Evolutionary conservation across 2,329 filamentous ascomycete species (phyloP).

Genomic region (Penicillium glabrum): DNA sequence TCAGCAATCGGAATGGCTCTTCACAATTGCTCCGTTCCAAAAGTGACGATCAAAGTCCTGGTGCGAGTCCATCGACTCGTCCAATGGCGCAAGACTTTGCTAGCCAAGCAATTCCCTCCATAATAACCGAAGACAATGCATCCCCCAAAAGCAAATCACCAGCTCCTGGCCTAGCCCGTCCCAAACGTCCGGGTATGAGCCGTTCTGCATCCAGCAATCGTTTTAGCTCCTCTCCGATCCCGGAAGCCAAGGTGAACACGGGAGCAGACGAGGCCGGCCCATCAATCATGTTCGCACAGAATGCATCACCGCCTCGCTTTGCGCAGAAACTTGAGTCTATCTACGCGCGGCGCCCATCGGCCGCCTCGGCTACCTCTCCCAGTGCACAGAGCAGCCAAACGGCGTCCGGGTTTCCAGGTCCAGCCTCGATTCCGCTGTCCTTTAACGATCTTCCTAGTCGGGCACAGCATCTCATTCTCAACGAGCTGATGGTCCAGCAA

Average conservation of each 20-base stretch:
- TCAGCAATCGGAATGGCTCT: background rate
- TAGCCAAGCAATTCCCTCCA: constrained; percentile 23
- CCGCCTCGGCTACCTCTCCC: constrained; percentile 11
- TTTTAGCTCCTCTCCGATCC: constrained; percentile 73
- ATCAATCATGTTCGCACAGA: constrained; percentile 72
- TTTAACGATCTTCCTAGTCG: constrained; percentile 86
- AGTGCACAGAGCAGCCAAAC: constrained; percentile 22
- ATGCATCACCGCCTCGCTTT: constrained; percentile 34
- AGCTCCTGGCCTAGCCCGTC: background rate
- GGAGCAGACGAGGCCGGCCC: constrained; percentile 64
- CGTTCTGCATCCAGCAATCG: constrained; percentile 37
- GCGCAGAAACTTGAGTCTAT: constrained; percentile 35
- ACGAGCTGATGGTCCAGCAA: constrained; percentile 73
- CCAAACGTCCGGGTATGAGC: constrained; percentile 22
- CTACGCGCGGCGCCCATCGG: constrained; percentile 33
- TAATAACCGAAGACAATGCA: constrained; percentile 22
- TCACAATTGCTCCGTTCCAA: background rate
- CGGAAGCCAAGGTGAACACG: constrained; percentile 64
- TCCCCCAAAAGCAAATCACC: constrained; percentile 24
- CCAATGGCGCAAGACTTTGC: background rate
- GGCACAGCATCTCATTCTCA: constrained; percentile 82
- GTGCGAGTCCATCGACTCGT: constrained; percentile 9
- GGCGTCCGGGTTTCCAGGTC: constrained; percentile 54
- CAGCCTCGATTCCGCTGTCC: constrained; percentile 66
- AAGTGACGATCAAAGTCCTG: constrained; percentile 13